phyloP scores from a whole-genome alignment of 2,329 filamentous ascomycete genomes.

The Cadophora malorum region DNA sequence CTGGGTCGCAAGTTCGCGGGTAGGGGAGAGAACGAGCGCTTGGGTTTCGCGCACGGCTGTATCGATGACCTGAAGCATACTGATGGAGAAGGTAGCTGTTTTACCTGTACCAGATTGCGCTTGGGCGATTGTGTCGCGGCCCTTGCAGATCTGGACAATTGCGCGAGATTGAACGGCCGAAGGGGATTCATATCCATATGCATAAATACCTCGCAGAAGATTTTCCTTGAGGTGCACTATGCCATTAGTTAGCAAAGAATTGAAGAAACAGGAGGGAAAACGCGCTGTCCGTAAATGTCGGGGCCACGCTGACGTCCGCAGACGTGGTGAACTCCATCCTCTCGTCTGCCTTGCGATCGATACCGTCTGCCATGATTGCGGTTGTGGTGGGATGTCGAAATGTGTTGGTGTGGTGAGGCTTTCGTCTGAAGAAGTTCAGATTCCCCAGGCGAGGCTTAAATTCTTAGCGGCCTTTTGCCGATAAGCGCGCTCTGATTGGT shows the following conservation, averaged over 20 bases:
- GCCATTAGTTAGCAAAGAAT: conserved; percentile 14
- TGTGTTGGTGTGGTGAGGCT: conserved; percentile 20
- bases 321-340: conserved; percentile 98
- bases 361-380: conserved; percentile 78
- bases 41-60: conserved; percentile 92
- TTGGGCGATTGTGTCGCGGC: conserved; percentile 97
- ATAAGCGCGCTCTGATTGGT: conserved; percentile 36
- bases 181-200: conserved; percentile 97
- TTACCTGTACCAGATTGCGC: conserved; percentile 97
- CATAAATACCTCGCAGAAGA: conserved; percentile 92
- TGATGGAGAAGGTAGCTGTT: conserved; percentile 95
- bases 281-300: conserved; percentile 78
- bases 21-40: conserved; percentile 93
- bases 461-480: conserved; percentile 28
- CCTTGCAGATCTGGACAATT: conserved; percentile 99
- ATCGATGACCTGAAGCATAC: conserved; percentile 94
- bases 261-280: conserved; percentile 46
- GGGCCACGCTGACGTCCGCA: conserved; percentile 94
- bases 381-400: conserved; percentile 20
- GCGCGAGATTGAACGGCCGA: conserved; percentile 97
- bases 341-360: conserved; percentile 94
- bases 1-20: conserved; percentile 94
- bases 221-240: conserved; percentile 80
- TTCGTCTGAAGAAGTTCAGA: conserved; percentile 8
- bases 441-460: conserved; percentile 24